These are phyloP conservation scores for Starmerella geochares DNA, from an alignment of 805 yeast genomes.

Conservation along the genomic window DNA sequence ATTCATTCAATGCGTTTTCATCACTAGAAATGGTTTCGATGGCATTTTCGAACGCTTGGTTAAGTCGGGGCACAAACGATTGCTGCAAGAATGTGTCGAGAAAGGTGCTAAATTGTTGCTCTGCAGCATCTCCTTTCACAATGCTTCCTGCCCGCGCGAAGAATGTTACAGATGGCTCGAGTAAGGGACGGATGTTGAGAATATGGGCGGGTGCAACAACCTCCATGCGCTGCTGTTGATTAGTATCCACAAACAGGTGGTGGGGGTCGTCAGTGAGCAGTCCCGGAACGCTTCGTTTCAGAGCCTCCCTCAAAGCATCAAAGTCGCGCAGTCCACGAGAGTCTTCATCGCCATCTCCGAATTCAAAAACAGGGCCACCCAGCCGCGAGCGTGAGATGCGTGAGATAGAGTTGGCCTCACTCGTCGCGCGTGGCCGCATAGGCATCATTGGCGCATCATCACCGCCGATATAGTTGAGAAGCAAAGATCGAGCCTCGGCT, in stretches of 20 bases:
- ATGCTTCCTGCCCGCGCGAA: conserved; percentile 46
- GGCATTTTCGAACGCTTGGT: conserved; percentile 43
- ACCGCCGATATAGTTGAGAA: conserved; percentile 22
- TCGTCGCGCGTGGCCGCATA: conserved; percentile 5
- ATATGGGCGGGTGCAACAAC: conserved; percentile 42
- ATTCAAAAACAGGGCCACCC: conserved; percentile 20
- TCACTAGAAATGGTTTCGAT: conserved; percentile 42
- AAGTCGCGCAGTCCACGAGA: conserved; percentile 26
- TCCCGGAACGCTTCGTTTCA: conserved; percentile 66
- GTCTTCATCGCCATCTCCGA: conserved; percentile 29
- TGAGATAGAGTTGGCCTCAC: conserved; percentile 4
- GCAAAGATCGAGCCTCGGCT: conserved; percentile 31
- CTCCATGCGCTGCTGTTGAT: conserved; percentile 20
- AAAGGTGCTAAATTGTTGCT: conserved; percentile 29
- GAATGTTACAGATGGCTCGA: conserved; percentile 64
- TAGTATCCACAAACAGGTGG: conserved; percentile 22
- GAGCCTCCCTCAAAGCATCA: conserved; percentile 36
- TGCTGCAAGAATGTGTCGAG: conserved; percentile 55
- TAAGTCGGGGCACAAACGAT: conserved; percentile 55
- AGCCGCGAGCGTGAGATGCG: conserved; percentile 2
- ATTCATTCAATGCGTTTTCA: conserved; percentile 34
- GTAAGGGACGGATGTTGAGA: conserved; percentile 66
- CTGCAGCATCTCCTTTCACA: conserved; percentile 33
- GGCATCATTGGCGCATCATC: not conserved
- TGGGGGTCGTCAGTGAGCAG: conserved; percentile 38